A percentile compares a stretch with the other conserved stretches of the same genome.
phyloP scores from a whole-genome alignment of 768 basidiomycete species.

The Trametes coccinea region DNA sequence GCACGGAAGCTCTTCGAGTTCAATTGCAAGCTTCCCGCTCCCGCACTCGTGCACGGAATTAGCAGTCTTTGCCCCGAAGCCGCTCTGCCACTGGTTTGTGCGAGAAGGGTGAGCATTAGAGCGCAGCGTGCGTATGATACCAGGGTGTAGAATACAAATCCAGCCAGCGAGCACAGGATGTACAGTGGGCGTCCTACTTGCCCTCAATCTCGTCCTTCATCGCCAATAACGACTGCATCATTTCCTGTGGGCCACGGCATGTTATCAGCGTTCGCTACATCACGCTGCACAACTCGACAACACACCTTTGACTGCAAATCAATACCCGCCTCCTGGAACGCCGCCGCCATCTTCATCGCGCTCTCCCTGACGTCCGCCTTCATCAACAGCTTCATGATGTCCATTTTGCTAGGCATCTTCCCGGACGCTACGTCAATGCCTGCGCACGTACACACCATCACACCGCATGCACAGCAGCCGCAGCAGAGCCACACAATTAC shows the following conservation, averaged over 20 bases:
- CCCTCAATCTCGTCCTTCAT: conserved; percentile 12
- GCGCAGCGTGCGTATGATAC: not conserved
- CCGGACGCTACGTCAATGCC: conserved; percentile 15
- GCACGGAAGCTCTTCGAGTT: too few relatives aligned
- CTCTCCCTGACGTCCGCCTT: conserved; percentile 19
- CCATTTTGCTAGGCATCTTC: conserved; percentile 22
- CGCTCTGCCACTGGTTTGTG: too few relatives aligned
- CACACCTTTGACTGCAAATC: conserved; percentile 15
- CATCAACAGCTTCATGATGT: conserved; percentile 17
- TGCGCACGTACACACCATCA: not conserved
- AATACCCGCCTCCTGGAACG: conserved; percentile 21
- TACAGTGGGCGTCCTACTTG: conserved; percentile 1
- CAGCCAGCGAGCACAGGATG: not conserved
- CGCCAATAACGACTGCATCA: conserved; percentile 19
- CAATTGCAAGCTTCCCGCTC: too few relatives aligned
- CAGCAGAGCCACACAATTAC: not conserved
- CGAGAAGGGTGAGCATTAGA: too few relatives aligned
- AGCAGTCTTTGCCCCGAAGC: too few relatives aligned
- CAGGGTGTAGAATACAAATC: not conserved
- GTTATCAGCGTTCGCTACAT: too few relatives aligned
- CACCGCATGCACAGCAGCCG: not conserved
- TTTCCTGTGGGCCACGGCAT: not conserved
- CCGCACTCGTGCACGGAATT: too few relatives aligned
- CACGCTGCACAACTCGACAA: not conserved
- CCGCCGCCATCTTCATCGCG: conserved; percentile 19